Evolutionary conservation across 257 asterid genomes (phyloP), one percentile per base, ranked within the genome.

Genomic region (Capsicum baccatum): DNA sequence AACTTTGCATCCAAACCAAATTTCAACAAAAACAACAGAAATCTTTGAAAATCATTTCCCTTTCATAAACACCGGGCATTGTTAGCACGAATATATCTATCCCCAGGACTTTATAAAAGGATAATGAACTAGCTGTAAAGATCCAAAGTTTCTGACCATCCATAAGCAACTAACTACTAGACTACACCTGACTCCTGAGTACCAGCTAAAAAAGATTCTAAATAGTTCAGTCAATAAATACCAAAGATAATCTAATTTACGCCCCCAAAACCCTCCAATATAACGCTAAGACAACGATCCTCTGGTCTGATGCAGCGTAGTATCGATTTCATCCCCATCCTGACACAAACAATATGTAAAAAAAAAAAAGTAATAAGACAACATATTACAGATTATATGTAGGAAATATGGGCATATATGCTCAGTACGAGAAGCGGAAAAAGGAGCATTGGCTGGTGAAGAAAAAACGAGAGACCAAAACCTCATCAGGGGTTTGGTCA

Each of bases 401-500:
- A 76, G 15, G 50, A 33, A 54, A 52, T 4, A 26, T 14, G 62
- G 60, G 12, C 48, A 74, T 47, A 44, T 70, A 74, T 47, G 15
- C 35, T 8, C 6, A 8, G 44, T 8, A 74, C 2, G 21, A 39
- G 14, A 19, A 9, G 39, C 12, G 19, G 3, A 42, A 48, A 10
- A 17, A n/a, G 19, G 10, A 12, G 33, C 33, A 26, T 26, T 26
- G 33, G 33, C 33, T 26, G 33, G 33, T 26, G 33, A 26, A 26
- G 33, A 26, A 26, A 26, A 26, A 26, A 26, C 2, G 33, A 26
- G 33, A 1, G 17, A 54, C 1, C 54, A 2, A 60, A 9, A 89
- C 92, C 92, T 89, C 89, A 83, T 87, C 90, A 6, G 92, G 92
- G 13, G 92, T 89, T 44, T 89, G 90, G 79, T 84, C 88, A 0